Percentiles rank a stretch among this genome's conserved stretches.
phyloP scores from a whole-genome alignment of 2,329 filamentous ascomycete species.

The Trichoderma endophyticum region DNA sequence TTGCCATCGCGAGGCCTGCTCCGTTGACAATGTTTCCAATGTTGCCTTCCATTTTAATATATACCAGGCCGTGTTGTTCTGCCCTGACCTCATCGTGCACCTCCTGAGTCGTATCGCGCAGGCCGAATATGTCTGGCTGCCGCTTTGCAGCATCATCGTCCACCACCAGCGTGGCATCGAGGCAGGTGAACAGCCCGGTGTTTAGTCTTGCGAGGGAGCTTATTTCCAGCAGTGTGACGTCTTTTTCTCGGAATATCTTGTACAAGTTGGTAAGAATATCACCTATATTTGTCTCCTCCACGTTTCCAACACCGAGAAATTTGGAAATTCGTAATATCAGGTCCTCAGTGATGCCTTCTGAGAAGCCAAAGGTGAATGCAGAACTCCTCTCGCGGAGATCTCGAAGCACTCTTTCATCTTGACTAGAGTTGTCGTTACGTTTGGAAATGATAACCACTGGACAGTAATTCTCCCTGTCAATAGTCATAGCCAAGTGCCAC shows the following conservation, averaged over 20 bases:
- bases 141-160: slow-evolving; percentile 47
- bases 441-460: slow-evolving; percentile 39
- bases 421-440: slow-evolving; percentile 21
- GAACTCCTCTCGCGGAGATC: not conserved
- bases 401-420: slow-evolving; percentile 18
- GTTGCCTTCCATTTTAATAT: slow-evolving; percentile 60
- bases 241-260: slow-evolving; percentile 43
- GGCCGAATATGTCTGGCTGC: slow-evolving; percentile 38
- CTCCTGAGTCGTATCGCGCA: slow-evolving; percentile 35
- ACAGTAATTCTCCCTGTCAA: slow-evolving; percentile 41
- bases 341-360: slow-evolving; percentile 27
- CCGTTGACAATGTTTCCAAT: slow-evolving; percentile 87
- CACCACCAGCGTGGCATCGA: slow-evolving; percentile 43
- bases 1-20: slow-evolving; percentile 88
- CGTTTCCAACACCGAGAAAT: not conserved
- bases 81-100: slow-evolving; percentile 36
- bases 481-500: slow-evolving; percentile 42
- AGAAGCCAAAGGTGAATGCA: slow-evolving; percentile 28
- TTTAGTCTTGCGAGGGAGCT: slow-evolving; percentile 34
- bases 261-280: slow-evolving; percentile 26
- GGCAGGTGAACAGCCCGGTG: slow-evolving; percentile 31
- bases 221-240: slow-evolving; percentile 46
- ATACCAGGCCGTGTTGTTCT: slow-evolving; percentile 69
- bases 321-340: slow-evolving; percentile 22
- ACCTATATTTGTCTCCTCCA: slow-evolving; percentile 20